phyloP scores from a whole-genome alignment of 768 basidiomycete species.

The Naganishia antarctica region DNA sequence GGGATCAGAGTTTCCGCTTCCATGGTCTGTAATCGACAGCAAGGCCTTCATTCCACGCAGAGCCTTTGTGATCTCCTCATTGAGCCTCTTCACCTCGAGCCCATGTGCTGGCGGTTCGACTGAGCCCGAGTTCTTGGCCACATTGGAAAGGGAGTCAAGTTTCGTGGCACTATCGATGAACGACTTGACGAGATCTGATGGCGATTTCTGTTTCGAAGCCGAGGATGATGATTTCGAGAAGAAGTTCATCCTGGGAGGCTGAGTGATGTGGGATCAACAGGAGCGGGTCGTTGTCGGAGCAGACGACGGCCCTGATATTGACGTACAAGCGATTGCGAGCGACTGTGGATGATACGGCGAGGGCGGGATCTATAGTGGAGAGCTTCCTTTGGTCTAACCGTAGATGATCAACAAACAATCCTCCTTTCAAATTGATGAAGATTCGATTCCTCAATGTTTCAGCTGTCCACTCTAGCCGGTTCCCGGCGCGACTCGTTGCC shows the following conservation, averaged over 20 bases:
- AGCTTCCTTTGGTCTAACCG: too few relatives aligned
- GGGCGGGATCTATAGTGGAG: too few relatives aligned
- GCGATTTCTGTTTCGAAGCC: slow-evolving; percentile 70
- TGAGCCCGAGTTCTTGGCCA: slow-evolving; percentile 44
- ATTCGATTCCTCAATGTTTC: background rate
- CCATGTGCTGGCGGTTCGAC: background rate
- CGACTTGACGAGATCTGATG: slow-evolving; percentile 77
- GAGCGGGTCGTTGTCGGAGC: too few relatives aligned
- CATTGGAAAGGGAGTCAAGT: slow-evolving; percentile 68
- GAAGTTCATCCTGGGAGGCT: slow-evolving; percentile 69
- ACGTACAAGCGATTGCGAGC: too few relatives aligned
- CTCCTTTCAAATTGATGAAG: background rate
- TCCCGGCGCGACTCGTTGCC: too few relatives aligned
- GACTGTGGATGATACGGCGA: too few relatives aligned
- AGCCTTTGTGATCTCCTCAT: slow-evolving; percentile 24
- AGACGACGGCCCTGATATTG: too few relatives aligned
- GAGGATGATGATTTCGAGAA: slow-evolving; percentile 52
- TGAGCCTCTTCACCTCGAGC: background rate
- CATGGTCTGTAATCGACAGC: background rate
- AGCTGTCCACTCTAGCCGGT: background rate
- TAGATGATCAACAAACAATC: background rate
- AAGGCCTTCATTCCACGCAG: slow-evolving; percentile 8
- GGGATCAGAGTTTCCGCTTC: slow-evolving; percentile 5
- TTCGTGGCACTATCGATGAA: slow-evolving; percentile 72
- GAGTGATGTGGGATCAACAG: too few relatives aligned